Conservation (phyloP, 169 alveolate genomes). For the Blepharisma undulans region DNA sequence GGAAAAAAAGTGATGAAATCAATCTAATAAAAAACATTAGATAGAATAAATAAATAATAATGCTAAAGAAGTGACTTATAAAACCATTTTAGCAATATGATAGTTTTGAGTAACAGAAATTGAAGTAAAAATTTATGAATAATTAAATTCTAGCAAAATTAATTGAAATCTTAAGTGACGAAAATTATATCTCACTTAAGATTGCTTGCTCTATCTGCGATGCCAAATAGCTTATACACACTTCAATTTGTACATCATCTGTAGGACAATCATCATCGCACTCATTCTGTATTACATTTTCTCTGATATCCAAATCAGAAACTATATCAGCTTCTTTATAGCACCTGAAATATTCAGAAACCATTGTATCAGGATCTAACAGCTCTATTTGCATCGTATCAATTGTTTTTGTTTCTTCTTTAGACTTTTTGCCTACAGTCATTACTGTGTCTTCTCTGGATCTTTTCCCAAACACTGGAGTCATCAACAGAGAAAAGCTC, state of each 20-base stretch:
- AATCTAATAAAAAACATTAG: neutral
- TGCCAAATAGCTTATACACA: neutral
- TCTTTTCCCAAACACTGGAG: neutral
- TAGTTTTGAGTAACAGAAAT: neutral
- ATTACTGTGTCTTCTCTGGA: neutral
- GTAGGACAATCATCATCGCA: constrained; percentile 5
- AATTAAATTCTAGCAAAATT: neutral
- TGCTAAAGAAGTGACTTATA: neutral
- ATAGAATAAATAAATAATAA: neutral
- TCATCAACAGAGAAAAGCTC: neutral
- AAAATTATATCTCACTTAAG: neutral
- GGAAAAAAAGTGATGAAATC: neutral
- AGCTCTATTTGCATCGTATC: neutral
- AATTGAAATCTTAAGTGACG: neutral
- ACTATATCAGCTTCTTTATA: neutral
- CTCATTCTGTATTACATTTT: neutral
- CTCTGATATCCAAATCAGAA: neutral
- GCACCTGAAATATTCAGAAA: neutral
- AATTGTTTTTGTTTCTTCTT: neutral
- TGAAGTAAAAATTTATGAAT: neutral
- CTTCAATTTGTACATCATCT: neutral
- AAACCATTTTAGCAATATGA: neutral
- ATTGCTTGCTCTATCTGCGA: neutral
- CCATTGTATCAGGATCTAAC: neutral
- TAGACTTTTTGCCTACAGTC: neutral